Evolutionary conservation across 164 flowering plant genomes (phyloP), one percentile per base, ranked within the genome.

Genomic region (Magnolia changhungtana): DNA sequence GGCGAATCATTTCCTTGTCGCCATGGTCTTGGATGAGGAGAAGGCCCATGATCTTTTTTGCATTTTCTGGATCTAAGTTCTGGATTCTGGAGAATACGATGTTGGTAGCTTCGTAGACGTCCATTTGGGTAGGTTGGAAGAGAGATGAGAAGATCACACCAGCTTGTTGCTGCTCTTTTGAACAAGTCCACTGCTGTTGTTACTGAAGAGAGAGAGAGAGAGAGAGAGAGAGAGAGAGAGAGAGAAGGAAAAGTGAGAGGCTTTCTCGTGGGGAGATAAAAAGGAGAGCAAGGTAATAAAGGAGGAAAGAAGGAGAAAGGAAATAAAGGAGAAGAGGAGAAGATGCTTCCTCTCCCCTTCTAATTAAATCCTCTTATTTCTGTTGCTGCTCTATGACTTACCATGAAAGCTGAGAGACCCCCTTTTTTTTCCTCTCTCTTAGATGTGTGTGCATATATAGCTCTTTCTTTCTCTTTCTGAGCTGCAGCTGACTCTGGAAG

Each of bases 1-100:
- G 82, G n/a, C 98, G 81, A 59, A 93, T 95, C 98, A 95, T 92
- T 66, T 95, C 98, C 72, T 90, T 90, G 78, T 93, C 98, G 9
- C 97, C 98, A 74, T 95, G 97, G 75, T 93, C 98, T 80, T 95
- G 95, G 14, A 93, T 84, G 7, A 95, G 86, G 13, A 95, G 88
- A 1, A 90, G 77, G 8, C 98, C 98, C 91, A 92, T 95, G 85
- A 95, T 92, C 73, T 89, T 93, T 1, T 97, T 85, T 10, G 98
- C 98, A 81, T 91, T 92, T 79, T 92, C 97, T 0, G 96, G 96
- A 81, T 95, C 97, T 69, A 93, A 74, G 80, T 55, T 85, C 70
- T 93, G 95, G 78, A 93, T 92, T 74, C 96, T 90, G 55, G 92
- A 84, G 80, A 89, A 89, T 19, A 95, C 98, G 13, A 90, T 87